Evolutionary conservation across 257 asterid species (phyloP).

Genomic region (Gentiana straminea): DNA sequence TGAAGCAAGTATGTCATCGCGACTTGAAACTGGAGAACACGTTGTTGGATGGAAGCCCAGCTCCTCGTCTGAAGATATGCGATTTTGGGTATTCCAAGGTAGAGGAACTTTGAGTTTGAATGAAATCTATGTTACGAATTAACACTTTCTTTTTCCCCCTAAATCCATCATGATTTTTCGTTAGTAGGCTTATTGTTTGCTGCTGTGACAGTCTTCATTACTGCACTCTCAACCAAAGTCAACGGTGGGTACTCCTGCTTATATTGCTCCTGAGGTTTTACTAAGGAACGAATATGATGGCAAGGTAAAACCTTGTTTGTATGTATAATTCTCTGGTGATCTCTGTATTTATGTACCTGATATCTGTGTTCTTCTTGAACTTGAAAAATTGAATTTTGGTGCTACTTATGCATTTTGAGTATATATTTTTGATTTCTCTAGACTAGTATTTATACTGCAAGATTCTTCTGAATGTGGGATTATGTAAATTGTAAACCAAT

Average conservation of each 20-base stretch:
- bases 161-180: too few species aligned
- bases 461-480: too few species aligned
- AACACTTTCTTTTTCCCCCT: too few species aligned
- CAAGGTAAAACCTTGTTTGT: constrained; percentile 31
- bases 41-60: constrained; percentile 78
- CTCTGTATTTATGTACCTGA: not conserved
- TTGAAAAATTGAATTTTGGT: not conserved
- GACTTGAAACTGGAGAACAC: constrained; percentile 84
- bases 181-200: not conserved
- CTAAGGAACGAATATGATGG: constrained; percentile 73
- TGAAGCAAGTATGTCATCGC: constrained; percentile 82
- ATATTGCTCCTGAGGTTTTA: constrained; percentile 79
- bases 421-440: not conserved
- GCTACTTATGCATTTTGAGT: not conserved
- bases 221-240: constrained; percentile 89
- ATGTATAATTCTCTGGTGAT: not conserved
- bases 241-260: constrained; percentile 87
- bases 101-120: constrained; percentile 2
- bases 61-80: constrained; percentile 79
- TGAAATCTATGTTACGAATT: not conserved
- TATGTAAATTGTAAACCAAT: too few species aligned
- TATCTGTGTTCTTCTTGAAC: not conserved
- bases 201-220: constrained; percentile 46
- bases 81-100: constrained; percentile 94
- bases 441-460: too few species aligned